Evolutionary conservation across 805 yeast species (phyloP), one percentile per base, ranked within the genome.

Genomic region (Ogataea nakhonphanomensis): DNA sequence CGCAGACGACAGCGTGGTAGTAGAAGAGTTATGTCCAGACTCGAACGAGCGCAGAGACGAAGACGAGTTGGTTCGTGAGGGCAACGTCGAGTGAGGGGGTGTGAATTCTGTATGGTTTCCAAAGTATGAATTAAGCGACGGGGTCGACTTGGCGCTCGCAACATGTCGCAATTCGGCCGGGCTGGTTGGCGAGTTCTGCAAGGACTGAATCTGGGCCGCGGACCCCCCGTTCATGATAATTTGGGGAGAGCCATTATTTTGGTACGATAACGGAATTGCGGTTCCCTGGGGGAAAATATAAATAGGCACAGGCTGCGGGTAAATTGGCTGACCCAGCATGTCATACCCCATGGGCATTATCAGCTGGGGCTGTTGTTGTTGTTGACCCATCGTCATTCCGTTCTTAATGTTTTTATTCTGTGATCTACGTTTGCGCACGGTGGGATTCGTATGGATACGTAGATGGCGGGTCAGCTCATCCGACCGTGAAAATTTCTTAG

Each of bases 381-480:
- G 33, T 20, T 22, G 33, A 9, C 37, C 12, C 28, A 27, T 39
- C 37, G 33, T 49, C 27, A 30, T 45, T 4, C 33, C 9, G 35
- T 29, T 28, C 27, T 39, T 43, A 22, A 30, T 38, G 36, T 35
- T 38, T 10, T 39, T 39, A 28, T 39, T 39, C 28, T 39, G 37
- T 15, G 41, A 39, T 27, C 62, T 44, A 53, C 83, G 79, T 58
- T 82, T 73, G 41, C 81, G 57, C 23, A 84, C 76, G 33, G 49
- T 66, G 26, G 79, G 81, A 49, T 78, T 79, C 15, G 77, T 71
- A 64, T 88, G 96, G 39, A 84, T 89, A 46, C 95, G 69, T 36
- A 83, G 70, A 62, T 88, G 96, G 49, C 96, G 70, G 10, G 95
- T 88, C 41, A 88, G 71, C 65, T 88, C 96, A 63, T 89, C 96